Conservation (phyloP, 148 eudicot species). For the Dianthus caryophyllus region DNA sequence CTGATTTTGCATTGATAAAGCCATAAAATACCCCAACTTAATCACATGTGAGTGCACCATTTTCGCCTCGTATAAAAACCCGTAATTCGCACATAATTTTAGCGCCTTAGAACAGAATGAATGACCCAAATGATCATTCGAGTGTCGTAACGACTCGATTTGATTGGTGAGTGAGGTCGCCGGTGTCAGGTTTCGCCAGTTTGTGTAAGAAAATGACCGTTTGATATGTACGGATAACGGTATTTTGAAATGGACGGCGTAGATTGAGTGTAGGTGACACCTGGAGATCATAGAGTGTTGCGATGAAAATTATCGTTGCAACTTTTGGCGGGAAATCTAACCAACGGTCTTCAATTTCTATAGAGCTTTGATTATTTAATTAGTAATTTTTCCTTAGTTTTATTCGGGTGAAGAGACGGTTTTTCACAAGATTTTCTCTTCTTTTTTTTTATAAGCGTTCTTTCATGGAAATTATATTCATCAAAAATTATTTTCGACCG, state of each 20-base stretch:
- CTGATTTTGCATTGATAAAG: constrained; percentile 38
- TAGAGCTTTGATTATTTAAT: too few relatives aligned
- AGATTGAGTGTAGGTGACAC: constrained; percentile 19
- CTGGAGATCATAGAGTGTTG: constrained; percentile 20
- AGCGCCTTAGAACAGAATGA: constrained; percentile 30
- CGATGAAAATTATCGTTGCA: constrained; percentile 22
- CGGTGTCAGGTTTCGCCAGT: constrained; percentile 10
- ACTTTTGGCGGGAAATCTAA: constrained; percentile 19
- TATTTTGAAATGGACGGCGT: constrained; percentile 24
- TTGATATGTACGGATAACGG: constrained; percentile 14
- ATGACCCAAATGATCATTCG: constrained; percentile 21
- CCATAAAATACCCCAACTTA: constrained; percentile 33
- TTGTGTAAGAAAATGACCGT: constrained; percentile 7
- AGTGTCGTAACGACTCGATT: constrained; percentile 13
- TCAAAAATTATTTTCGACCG: too few relatives aligned
- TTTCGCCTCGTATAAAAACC: constrained; percentile 25
- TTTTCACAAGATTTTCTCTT: too few relatives aligned
- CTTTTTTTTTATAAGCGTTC: too few relatives aligned
- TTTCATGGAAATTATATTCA: too few relatives aligned
- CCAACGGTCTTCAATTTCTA: neutral
- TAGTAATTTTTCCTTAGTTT: too few relatives aligned
- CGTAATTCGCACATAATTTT: constrained; percentile 28
- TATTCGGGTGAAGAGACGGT: too few relatives aligned
- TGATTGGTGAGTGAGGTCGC: constrained; percentile 16
- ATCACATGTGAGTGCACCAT: constrained; percentile 36